Base-by-base conservation (phyloP, 805 yeast species). In the Wickerhamomyces bovis region DNA sequence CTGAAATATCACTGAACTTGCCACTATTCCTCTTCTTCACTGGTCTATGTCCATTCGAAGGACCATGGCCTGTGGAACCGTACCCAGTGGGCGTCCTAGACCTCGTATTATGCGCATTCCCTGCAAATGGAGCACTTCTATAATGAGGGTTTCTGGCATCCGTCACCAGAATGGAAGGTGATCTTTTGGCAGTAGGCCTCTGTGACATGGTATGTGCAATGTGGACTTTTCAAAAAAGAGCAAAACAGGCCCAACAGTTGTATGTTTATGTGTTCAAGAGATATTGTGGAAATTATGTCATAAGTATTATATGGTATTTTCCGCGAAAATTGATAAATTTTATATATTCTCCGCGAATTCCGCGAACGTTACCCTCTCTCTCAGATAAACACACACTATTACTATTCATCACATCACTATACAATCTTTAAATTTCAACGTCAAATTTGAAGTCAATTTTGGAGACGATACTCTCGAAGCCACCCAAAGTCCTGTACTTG, bases 121-220 rank as follows among this genome's bases (percentile, higher is more conserved):
- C 90, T 1, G 94, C 94, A 73, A 81, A 87, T 1, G 94, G 95
- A 0, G 92, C 94, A 46, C 69, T 63, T 43, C 83, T 62, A 19
- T 76, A 72, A 22, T 76, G 74, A 6, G 77, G 63, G 50, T 80
- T 75, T 50, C 98, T 72, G 3, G 87, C 80, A 67, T 90, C 98
- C 0, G 98, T 92, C 35, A 90, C 98, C 47, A 90, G 73, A 59
- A 90, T 90, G 2, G 96, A 87, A 11, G 98, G 97, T 26, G 97
- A 87, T 56, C 97, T 69, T 57, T 86, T 87, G 13, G 96, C 88
- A 6, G 86, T 81, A 4, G 85, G 83, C 47, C 73, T 61, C 47
- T 61, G 69, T 25, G 59, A 44, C 57, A 54, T 57, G 6, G 21
- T 38, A 1, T 33, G 8, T 40, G 9, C 28, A 15, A 16, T 33